Conservation (phyloP, 1,284 basidiomycete genomes). For the Trichosporon ovoides region DNA sequence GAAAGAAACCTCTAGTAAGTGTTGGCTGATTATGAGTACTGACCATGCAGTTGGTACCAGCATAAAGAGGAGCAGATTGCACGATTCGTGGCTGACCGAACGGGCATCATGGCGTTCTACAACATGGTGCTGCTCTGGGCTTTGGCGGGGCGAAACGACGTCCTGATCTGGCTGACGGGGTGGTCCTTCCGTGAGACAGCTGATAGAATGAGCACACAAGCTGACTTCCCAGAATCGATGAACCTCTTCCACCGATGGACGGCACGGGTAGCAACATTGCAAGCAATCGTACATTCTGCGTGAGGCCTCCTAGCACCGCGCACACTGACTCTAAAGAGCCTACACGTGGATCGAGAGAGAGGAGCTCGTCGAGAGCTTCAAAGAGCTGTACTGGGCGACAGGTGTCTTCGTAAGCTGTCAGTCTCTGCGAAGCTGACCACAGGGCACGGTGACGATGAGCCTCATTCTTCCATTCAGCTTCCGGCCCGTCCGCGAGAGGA, state of each 20-base stretch:
- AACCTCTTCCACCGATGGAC: slow-evolving; percentile 34
- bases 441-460: slow-evolving; percentile 25
- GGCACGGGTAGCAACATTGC: slow-evolving; percentile 20
- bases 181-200: slow-evolving; percentile 28
- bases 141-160: slow-evolving; percentile 29
- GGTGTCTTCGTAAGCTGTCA: slow-evolving; percentile 22
- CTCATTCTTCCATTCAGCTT: slow-evolving; percentile 23
- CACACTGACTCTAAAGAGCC: no score
- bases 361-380: slow-evolving; percentile 5
- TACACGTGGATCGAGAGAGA: slow-evolving; percentile 18
- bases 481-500: slow-evolving; percentile 19
- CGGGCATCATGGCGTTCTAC: slow-evolving; percentile 31
- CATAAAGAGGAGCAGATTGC: slow-evolving; percentile 13
- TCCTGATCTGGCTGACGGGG: slow-evolving; percentile 33
- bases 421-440: background rate
- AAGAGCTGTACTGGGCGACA: slow-evolving; percentile 20
- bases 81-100: slow-evolving; percentile 27
- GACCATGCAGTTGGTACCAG: slow-evolving; percentile 6
- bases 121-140: slow-evolving; percentile 27
- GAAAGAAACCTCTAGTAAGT: slow-evolving; percentile 19
- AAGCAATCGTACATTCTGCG: slow-evolving; percentile 28
- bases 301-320: no score
- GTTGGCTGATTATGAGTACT: background rate
- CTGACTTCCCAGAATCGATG: slow-evolving; percentile 1
- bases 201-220: no score